Evolutionary conservation across 805 yeast genomes (phyloP), one percentile per base, ranked within the genome.

Genomic region (Kazachstania bromeliacearum): DNA sequence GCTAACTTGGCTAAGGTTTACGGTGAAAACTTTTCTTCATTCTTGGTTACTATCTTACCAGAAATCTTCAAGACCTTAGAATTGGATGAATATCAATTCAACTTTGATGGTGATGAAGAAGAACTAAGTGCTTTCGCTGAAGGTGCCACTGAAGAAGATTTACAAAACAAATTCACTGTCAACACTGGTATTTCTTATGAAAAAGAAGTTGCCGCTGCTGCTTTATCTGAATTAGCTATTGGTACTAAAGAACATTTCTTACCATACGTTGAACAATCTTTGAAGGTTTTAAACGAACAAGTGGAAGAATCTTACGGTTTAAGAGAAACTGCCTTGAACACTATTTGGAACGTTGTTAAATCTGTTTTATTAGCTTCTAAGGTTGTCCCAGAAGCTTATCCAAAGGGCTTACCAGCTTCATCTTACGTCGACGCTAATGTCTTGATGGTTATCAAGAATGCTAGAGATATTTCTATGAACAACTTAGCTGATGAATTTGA

Each of bases 161-260:
- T 75, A 39, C 77, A 72, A 42, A 80, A 80, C 51, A 80, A 81
- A 43, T 68, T 85, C 62, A 80, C 84, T 49, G 87, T 92, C 45
- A 88, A 87, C 71, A 82, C 95, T 35, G 96, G 95, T 68, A 76
- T 92, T 51, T 85, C 96, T 46, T 80, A 84, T 50, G 98, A 89
- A 66, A 89, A 89, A 64, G 96, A 88, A 65, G 84, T 85, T 47
- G 95, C 95, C n/a, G 73, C 88, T 31, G 85, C 85, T 53, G 92
- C 95, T 6, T 64, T 87, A 47, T 75, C 84, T 34, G 97, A 92
- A 57, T 73, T 88, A 57, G 95, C 95, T 35, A 62, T 72, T 37
- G 96, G 94, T 50, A 83, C 95, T 33, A 82, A 87, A 54, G 78
- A 74, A 40, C 77, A 77, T 36, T 87, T 89, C 63, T 73, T 78